Conservation (phyloP, 2,329 filamentous ascomycete species). For the Monosporascus sp. region DNA sequence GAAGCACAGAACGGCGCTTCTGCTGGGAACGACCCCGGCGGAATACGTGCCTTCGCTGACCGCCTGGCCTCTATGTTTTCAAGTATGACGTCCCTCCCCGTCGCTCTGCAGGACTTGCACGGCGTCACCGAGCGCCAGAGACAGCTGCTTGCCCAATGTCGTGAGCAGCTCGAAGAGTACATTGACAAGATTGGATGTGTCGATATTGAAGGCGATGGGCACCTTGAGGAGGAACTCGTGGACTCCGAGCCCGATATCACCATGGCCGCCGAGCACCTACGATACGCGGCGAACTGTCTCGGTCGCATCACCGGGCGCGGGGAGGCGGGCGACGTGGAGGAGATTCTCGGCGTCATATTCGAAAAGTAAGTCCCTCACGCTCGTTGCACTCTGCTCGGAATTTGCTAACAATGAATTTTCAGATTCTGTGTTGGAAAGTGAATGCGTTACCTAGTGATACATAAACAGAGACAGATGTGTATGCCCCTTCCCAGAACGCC, state of each 20-base stretch:
- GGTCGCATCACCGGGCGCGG: slow-evolving; percentile 83
- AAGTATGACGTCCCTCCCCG: slow-evolving; percentile 63
- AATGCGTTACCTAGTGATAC: slow-evolving; percentile 10
- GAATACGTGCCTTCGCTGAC: slow-evolving; percentile 63
- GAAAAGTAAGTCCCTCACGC: slow-evolving; percentile 66
- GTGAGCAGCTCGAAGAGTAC: slow-evolving; percentile 67
- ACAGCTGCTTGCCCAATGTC: slow-evolving; percentile 70
- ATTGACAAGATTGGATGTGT: slow-evolving; percentile 47
- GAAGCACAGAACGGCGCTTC: slow-evolving; percentile 38
- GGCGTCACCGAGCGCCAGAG: slow-evolving; percentile 89
- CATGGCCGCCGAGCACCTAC: slow-evolving; percentile 81
- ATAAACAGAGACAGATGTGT: background rate
- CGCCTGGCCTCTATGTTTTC: slow-evolving; percentile 64
- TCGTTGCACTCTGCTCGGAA: background rate
- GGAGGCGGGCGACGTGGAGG: slow-evolving; percentile 84
- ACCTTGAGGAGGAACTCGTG: slow-evolving; percentile 17
- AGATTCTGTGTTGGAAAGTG: slow-evolving; percentile 54
- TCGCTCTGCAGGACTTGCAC: slow-evolving; percentile 74
- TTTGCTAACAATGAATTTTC: slow-evolving; percentile 7
- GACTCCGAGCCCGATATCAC: slow-evolving; percentile 70
- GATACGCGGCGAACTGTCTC: slow-evolving; percentile 73
- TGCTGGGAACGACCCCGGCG: slow-evolving; percentile 47
- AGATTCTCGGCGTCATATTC: slow-evolving; percentile 93
- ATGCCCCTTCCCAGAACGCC: background rate
- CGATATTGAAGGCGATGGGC: slow-evolving; percentile 3